These are phyloP conservation scores for Ilyonectria destructans DNA, from an alignment of 2,329 filamentous ascomycete species.

Conservation along the genomic window DNA sequence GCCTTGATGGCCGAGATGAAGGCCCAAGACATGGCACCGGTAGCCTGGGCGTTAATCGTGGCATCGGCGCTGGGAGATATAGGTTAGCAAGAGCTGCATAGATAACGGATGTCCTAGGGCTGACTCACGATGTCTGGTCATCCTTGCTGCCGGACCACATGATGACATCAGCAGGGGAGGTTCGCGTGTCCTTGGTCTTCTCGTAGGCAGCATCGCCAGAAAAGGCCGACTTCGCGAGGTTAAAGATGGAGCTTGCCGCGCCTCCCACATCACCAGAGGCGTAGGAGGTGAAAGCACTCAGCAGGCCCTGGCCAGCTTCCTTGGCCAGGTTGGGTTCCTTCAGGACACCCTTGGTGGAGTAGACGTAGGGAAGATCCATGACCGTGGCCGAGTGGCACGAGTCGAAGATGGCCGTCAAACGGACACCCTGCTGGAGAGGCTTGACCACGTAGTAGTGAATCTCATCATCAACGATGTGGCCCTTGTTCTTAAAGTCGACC, in stretches of 20 bases:
- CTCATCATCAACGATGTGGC: conserved; percentile 85
- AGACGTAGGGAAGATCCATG: conserved; percentile 84
- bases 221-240: conserved; percentile 90
- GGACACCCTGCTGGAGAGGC: conserved; percentile 85
- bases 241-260: conserved; percentile 85
- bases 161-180: conserved; percentile 93
- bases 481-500: conserved; percentile 79
- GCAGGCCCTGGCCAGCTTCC: conserved; percentile 81
- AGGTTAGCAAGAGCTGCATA: conserved; percentile 40
- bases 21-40: conserved; percentile 98
- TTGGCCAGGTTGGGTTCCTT: conserved; percentile 88
- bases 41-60: conserved; percentile 88
- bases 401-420: conserved; percentile 87
- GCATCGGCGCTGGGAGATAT: conserved; percentile 81
- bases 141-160: conserved; percentile 99
- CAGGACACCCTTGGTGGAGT: conserved; percentile 84
- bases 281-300: conserved; percentile 84
- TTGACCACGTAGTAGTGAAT: conserved; percentile 85
- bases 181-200: conserved; percentile 89
- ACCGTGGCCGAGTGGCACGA: conserved; percentile 86
- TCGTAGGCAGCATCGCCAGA: conserved; percentile 85
- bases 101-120: conserved; percentile 16
- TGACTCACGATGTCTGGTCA: conserved; percentile 83
- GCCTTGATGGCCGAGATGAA: conserved; percentile 94
- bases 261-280: conserved; percentile 87